Base-by-base conservation (phyloP, 2,329 filamentous ascomycete genomes). In the Hypoxylon sp. region DNA sequence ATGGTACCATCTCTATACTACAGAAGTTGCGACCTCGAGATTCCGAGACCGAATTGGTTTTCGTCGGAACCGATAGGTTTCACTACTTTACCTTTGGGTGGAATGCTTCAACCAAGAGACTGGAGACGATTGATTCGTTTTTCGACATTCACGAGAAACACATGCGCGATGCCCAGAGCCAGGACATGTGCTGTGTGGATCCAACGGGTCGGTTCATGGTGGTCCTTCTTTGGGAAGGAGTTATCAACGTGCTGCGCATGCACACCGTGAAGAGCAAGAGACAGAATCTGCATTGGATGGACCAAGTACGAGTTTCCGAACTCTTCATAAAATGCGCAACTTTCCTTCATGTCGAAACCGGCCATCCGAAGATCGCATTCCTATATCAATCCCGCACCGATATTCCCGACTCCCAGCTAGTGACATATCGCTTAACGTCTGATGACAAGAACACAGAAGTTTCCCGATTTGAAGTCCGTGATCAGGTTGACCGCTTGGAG, bases 31-130 rank as follows among this genome's bases (percentile, higher is more conserved):
- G 89, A 25, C 93, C 94, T 5, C 88, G 89, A 52, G 88, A 93
- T 72, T 90, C 90, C 28, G 80, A 85, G 4, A 93, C 90, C 51
- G 94, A 98, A 73, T 89, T 98, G 68, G 87, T 99, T 67, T 97
- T 99, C 77, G 87, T 99, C 63, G 95, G 94, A 53, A 99, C 96
- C 50, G 92, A 97, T 77, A 89, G 92, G 60, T 92, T 93, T 73
- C 90, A 94, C 75, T 98, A 97, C 81, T 97, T 98, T 79, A 97
- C 93, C 1, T 80, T 97, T 19, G 89, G 86, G 14, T 99, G 96
- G 94, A 90, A 98, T 73, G 75, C 85, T 0, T 79, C 86, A 77
- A 82, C 76, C 3, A 80, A 80, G 19, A 78, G 82, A 63, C 79
- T 91, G 2, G 83, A 86, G 7, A 87, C 85, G 0, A 77, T 86